Evolutionary conservation across 345 rosid species (phyloP).

Genomic region (Murraya paniculata): DNA sequence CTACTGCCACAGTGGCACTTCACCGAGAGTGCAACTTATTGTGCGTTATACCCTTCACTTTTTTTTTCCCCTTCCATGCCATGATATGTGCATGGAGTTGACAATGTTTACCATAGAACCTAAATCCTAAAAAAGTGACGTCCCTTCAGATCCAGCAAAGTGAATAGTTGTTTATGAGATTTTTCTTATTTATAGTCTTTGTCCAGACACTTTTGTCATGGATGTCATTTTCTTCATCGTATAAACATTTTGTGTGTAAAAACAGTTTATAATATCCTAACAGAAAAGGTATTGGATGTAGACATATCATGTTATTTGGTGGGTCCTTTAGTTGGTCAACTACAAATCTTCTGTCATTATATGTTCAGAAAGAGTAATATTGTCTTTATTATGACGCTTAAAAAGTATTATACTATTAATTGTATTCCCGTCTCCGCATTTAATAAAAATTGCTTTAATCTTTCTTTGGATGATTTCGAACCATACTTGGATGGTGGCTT

Average conservation of each 20-base stretch:
- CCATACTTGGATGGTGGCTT: background rate
- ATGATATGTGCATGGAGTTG: background rate
- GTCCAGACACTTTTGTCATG: background rate
- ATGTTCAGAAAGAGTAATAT: background rate
- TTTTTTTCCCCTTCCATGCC: background rate
- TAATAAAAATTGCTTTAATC: background rate
- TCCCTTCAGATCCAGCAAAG: background rate
- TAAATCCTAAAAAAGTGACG: background rate
- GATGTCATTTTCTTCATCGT: background rate
- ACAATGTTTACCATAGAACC: background rate
- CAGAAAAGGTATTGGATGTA: conserved; percentile 8
- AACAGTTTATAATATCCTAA: conserved; percentile 5
- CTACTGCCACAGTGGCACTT: background rate
- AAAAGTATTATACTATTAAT: background rate
- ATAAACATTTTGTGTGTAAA: conserved; percentile 5
- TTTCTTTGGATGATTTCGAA: background rate
- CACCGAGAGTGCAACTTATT: background rate
- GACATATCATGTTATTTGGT: conserved; percentile 5
- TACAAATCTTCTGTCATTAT: background rate
- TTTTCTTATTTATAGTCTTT: background rate
- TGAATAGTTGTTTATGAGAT: background rate
- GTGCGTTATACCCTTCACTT: background rate
- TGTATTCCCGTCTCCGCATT: background rate
- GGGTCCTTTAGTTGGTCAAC: conserved; percentile 12
- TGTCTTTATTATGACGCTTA: background rate